These are phyloP conservation scores for Pulveroboletus sp. DNA, from an alignment of 768 basidiomycete genomes.

Conservation along the genomic window DNA sequence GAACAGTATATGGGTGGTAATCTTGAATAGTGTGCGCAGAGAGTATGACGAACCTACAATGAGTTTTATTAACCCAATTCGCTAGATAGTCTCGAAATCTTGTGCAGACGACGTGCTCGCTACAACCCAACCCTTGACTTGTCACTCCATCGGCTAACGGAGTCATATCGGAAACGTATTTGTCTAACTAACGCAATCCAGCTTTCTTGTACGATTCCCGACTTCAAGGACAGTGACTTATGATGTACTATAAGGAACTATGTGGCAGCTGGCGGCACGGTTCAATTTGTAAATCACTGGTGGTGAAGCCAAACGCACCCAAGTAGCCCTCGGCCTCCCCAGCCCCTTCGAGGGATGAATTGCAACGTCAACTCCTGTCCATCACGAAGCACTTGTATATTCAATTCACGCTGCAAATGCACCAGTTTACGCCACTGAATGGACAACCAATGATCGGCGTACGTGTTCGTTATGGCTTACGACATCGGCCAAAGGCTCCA, in stretches of 20 bases:
- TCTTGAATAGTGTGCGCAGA: not conserved
- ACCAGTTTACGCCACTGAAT: not conserved
- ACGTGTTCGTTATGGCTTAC: constrained; percentile 80
- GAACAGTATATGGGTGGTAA: constrained; percentile 5
- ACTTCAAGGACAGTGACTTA: not conserved
- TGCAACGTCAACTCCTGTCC: constrained; percentile 43
- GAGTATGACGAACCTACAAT: not conserved
- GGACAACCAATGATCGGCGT: constrained; percentile 22
- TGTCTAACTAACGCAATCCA: not conserved
- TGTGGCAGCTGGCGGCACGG: constrained; percentile 47
- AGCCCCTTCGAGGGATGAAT: constrained; percentile 68
- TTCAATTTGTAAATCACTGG: constrained; percentile 1
- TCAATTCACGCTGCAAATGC: constrained; percentile 47
- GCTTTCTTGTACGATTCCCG: not conserved
- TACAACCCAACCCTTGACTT: not conserved
- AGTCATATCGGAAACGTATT: not conserved
- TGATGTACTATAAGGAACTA: constrained; percentile 43
- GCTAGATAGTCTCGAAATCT: not conserved
- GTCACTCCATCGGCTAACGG: not conserved
- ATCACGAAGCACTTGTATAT: constrained; percentile 53
- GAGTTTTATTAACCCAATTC: not conserved
- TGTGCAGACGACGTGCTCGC: not conserved
- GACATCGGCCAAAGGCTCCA: constrained; percentile 69
- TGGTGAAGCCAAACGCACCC: constrained; percentile 45
- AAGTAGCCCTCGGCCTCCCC: constrained; percentile 84